phyloP scores from a whole-genome alignment of 2,329 filamentous ascomycete genomes.

The Pseudocercospora musae region DNA sequence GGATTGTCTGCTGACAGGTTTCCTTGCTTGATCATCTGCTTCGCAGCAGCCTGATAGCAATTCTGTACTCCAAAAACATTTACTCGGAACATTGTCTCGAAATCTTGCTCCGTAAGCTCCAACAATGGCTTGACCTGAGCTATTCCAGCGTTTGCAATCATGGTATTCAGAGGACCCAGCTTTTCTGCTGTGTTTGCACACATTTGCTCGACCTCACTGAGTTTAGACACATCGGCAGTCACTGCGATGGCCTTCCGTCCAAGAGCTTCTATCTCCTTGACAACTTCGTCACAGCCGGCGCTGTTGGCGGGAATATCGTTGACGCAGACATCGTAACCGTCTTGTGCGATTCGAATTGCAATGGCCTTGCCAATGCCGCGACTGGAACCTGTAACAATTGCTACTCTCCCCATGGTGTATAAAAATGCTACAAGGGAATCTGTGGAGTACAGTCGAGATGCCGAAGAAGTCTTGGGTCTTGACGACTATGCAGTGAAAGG shows the following conservation, averaged over 20 bases:
- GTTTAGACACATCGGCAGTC: slow-evolving; percentile 60
- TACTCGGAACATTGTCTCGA: slow-evolving; percentile 59
- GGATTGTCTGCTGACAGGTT: slow-evolving; percentile 38
- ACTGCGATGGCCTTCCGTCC: slow-evolving; percentile 52
- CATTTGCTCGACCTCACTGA: slow-evolving; percentile 52
- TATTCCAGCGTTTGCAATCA: slow-evolving; percentile 62
- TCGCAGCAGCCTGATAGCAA: slow-evolving; percentile 61
- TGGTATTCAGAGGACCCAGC: slow-evolving; percentile 52
- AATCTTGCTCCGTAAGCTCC: slow-evolving; percentile 56
- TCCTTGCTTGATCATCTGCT: slow-evolving; percentile 62
- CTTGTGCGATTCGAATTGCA: slow-evolving; percentile 60
- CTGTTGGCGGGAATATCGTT: slow-evolving; percentile 59
- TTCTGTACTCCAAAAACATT: slow-evolving; percentile 66
- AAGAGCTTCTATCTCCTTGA: slow-evolving; percentile 51
- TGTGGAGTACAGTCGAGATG: neutral
- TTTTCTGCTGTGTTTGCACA: slow-evolving; percentile 52
- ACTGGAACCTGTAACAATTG: slow-evolving; percentile 37
- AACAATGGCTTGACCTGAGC: slow-evolving; percentile 56
- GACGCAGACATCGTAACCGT: slow-evolving; percentile 65
- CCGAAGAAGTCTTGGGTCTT: neutral
- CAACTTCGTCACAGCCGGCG: slow-evolving; percentile 51
- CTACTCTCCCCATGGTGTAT: slow-evolving; percentile 21
- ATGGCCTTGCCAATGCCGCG: slow-evolving; percentile 56
- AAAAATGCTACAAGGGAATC: neutral
- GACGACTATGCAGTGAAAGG: neutral